Percentiles rank a stretch among this genome's conserved stretches.
phyloP scores from a whole-genome alignment of 495 filamentous ascomycete species.

The Saxophila tyrrhenica region DNA sequence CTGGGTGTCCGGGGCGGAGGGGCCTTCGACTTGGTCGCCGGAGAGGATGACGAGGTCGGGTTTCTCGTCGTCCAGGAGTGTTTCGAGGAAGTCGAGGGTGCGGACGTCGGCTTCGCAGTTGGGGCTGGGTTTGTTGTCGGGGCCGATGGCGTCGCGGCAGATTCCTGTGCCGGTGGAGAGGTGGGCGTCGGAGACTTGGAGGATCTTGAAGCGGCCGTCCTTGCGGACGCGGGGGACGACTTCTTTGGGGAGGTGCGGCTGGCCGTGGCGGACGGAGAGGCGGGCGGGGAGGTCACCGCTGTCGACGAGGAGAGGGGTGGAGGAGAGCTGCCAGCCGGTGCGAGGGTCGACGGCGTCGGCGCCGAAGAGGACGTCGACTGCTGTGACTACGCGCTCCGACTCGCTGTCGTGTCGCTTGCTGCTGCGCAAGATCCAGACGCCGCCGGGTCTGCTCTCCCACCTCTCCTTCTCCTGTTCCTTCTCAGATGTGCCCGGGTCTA shows the following conservation, averaged over 20 bases:
- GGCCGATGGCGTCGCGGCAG: conserved; percentile 73
- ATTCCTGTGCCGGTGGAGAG: conserved; percentile 74
- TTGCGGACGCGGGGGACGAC: conserved; percentile 55
- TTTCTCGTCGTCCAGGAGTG: conserved; percentile 76
- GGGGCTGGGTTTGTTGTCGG: conserved; percentile 70
- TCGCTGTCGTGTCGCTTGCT: conserved; percentile 67
- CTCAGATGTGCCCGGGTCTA: conserved; percentile 57
- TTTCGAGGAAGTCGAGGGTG: conserved; percentile 78
- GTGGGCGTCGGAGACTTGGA: conserved; percentile 88
- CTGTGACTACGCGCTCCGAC: conserved; percentile 64
- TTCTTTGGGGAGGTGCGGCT: conserved; percentile 32
- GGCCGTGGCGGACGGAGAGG: conserved; percentile 65
- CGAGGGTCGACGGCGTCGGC: conserved; percentile 87
- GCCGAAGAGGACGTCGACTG: conserved; percentile 83
- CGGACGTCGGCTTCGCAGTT: conserved; percentile 85
- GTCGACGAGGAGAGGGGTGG: conserved; percentile 57
- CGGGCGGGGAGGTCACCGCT: conserved; percentile 52
- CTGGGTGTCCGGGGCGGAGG: conserved; percentile 83
- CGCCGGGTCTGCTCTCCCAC: conserved; percentile 73
- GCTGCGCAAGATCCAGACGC: conserved; percentile 79
- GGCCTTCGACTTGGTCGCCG: conserved; percentile 92
- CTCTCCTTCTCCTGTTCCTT: conserved; percentile 44
- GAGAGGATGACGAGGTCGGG: conserved; percentile 84
- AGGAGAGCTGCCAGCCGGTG: conserved; percentile 64
- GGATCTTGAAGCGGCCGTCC: conserved; percentile 92